Conservation (phyloP, 1,284 basidiomycete genomes). For the Phenoliferia sp. region DNA sequence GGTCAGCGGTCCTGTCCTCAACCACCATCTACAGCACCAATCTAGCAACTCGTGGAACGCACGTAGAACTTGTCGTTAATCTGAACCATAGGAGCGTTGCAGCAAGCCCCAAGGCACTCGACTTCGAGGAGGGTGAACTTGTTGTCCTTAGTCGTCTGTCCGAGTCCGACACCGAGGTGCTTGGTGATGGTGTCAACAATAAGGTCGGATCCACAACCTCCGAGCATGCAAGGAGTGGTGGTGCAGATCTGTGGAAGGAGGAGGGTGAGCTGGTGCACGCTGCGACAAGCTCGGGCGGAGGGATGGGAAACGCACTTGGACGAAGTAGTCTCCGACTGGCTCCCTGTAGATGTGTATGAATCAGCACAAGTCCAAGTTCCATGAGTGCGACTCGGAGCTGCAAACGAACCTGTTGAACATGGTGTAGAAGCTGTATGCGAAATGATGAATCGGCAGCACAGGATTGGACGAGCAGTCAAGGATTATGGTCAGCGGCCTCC, state of each 20-base stretch:
- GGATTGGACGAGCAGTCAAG: neutral
- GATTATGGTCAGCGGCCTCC: neutral
- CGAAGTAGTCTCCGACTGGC: slow-evolving; percentile 89
- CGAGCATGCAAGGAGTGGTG: slow-evolving; percentile 96
- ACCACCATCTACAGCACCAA: neutral
- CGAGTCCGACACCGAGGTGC: slow-evolving; percentile 79
- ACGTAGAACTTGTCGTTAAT: slow-evolving; percentile 96
- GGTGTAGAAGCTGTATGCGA: neutral
- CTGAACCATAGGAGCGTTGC: slow-evolving; percentile 98
- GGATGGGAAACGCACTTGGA: slow-evolving; percentile 42
- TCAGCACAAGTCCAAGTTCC: no score
- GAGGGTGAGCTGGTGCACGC: neutral
- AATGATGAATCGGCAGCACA: neutral
- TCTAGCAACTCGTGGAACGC: slow-evolving; percentile 38
- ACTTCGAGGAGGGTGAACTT: slow-evolving; percentile 98
- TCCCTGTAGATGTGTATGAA: no score
- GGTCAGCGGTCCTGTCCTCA: neutral
- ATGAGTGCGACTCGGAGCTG: neutral
- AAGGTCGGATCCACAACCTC: slow-evolving; percentile 73
- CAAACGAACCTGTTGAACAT: slow-evolving; percentile 7
- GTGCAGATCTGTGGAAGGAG: slow-evolving; percentile 76
- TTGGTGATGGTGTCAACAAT: slow-evolving; percentile 80
- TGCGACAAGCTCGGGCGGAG: neutral
- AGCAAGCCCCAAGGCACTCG: slow-evolving; percentile 96
- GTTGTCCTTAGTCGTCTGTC: slow-evolving; percentile 87